phyloP scores from a whole-genome alignment of 23 red algal species.

The Gracilariopsis chorda region DNA sequence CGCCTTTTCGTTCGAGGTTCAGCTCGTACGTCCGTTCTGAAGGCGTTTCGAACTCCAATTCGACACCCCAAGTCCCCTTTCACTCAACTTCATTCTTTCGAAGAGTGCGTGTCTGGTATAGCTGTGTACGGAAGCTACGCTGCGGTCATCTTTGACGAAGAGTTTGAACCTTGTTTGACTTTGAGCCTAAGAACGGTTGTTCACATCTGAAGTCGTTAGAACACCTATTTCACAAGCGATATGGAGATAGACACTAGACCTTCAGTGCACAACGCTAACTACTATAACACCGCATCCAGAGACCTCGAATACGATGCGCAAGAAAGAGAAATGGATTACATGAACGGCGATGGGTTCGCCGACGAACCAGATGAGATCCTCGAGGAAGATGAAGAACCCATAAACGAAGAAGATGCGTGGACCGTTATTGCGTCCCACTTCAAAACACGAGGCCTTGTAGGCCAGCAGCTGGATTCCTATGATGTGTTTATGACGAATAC shows the following conservation, averaged over 20 bases:
- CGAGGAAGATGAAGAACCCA: conserved; percentile 47
- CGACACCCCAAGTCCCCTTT: too few relatives aligned
- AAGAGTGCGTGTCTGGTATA: too few relatives aligned
- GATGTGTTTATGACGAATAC: conserved; percentile 89
- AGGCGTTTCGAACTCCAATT: too few relatives aligned
- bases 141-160: too few relatives aligned
- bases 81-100: too few relatives aligned
- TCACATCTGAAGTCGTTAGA: too few relatives aligned
- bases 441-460: conserved; percentile 86
- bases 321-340: background rate
- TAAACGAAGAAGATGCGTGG: conserved; percentile 86
- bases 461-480: conserved; percentile 96
- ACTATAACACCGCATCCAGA: background rate
- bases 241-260: background rate
- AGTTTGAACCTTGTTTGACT: too few relatives aligned
- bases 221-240: background rate
- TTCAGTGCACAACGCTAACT: conserved; percentile 7
- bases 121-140: too few relatives aligned
- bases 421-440: conserved; percentile 93
- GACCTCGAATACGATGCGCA: background rate
- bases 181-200: too few relatives aligned
- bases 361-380: background rate
- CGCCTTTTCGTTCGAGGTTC: too few relatives aligned
- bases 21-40: too few relatives aligned
- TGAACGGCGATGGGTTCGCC: conserved; percentile 9